Conservation (phyloP, 805 yeast genomes). For the Yarrowia keelungensis region DNA sequence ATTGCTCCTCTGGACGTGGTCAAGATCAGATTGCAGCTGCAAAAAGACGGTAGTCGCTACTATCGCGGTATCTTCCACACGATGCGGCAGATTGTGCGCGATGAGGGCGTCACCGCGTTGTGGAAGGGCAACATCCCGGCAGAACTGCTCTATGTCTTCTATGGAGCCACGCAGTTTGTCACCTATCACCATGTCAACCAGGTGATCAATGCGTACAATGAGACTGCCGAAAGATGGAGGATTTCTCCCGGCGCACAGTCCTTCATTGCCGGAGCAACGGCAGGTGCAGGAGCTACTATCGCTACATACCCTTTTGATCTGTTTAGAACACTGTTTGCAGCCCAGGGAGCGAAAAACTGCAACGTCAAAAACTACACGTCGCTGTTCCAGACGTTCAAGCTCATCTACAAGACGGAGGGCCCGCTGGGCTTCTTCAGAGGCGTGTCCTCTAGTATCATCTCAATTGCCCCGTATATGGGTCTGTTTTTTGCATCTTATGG, state of each 20-base stretch:
- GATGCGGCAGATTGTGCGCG: constrained; percentile 54
- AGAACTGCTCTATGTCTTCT: constrained; percentile 78
- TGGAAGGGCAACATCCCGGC: constrained; percentile 99
- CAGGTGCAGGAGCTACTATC: constrained; percentile 78
- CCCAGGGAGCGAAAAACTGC: constrained; percentile 53
- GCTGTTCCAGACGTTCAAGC: constrained; percentile 46
- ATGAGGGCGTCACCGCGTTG: constrained; percentile 77
- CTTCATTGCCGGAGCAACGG: constrained; percentile 70
- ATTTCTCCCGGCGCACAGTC: constrained; percentile 55
- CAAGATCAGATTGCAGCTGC: constrained; percentile 77
- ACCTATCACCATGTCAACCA: constrained; percentile 65
- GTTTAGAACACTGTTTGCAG: constrained; percentile 85
- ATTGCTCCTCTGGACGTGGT: constrained; percentile 82
- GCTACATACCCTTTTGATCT: constrained; percentile 89
- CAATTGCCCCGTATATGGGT: constrained; percentile 76
- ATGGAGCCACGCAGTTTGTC: constrained; percentile 87
- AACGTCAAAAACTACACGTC: constrained; percentile 45
- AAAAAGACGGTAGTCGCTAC: constrained; percentile 48
- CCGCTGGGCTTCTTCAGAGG: constrained; percentile 59
- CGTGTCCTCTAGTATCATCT: constrained; percentile 57
- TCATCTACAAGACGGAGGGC: constrained; percentile 55
- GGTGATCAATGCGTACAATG: constrained; percentile 48
- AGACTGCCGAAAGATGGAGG: constrained; percentile 40
- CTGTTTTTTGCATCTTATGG: constrained; percentile 76
- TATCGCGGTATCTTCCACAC: constrained; percentile 51